Percentiles rank a stretch among this genome's conserved stretches.
Conservation (phyloP, 306 rosid genomes). For the Cicer pinnatifidum region DNA sequence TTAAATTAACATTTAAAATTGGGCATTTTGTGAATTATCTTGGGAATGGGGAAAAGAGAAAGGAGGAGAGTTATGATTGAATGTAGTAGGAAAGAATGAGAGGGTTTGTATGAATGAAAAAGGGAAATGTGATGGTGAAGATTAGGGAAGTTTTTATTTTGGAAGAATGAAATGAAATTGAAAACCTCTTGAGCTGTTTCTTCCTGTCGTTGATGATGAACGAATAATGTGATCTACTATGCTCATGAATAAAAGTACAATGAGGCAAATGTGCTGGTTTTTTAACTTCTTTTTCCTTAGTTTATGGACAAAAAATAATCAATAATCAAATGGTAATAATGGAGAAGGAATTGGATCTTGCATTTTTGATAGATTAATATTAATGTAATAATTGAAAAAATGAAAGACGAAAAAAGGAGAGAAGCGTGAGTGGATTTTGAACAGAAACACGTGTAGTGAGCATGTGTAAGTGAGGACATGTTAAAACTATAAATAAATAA, state of each 20-base stretch:
- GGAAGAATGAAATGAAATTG: slow-evolving; percentile 28
- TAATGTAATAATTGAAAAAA: background rate
- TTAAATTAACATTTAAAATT: slow-evolving; percentile 6
- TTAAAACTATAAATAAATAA: no score
- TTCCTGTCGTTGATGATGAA: slow-evolving; percentile 31
- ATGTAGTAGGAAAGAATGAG: background rate
- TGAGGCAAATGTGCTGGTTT: slow-evolving; percentile 41
- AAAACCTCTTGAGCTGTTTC: slow-evolving; percentile 42
- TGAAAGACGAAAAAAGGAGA: background rate
- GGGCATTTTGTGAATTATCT: slow-evolving; percentile 19
- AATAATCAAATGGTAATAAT: background rate
- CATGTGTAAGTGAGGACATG: background rate
- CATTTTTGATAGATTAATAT: background rate
- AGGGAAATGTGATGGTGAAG: slow-evolving; percentile 43
- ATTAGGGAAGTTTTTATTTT: slow-evolving; percentile 22
- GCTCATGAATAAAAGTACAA: slow-evolving; percentile 36
- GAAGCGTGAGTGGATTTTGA: slow-evolving; percentile 16
- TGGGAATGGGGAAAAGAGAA: slow-evolving; percentile 43
- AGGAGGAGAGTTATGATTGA: background rate
- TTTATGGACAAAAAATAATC: background rate
- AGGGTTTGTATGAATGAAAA: background rate
- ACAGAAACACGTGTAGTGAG: slow-evolving; percentile 40
- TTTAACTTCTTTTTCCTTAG: slow-evolving; percentile 39
- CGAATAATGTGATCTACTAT: slow-evolving; percentile 49
- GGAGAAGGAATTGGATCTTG: slow-evolving; percentile 1